Base-by-base conservation (phyloP, 1,284 basidiomycete genomes). In the Ustilago cynodontis region DNA sequence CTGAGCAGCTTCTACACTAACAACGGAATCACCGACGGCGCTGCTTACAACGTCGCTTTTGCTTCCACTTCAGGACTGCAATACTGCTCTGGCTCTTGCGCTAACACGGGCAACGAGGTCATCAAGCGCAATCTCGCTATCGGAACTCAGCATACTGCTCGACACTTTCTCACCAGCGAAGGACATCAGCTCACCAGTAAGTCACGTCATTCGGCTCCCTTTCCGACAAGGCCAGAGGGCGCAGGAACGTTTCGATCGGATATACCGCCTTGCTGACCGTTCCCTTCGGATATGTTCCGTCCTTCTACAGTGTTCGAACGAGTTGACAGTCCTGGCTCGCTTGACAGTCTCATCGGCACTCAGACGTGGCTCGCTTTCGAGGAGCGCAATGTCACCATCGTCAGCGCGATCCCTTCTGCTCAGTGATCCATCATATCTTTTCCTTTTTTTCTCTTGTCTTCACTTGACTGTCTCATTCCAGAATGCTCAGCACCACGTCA, bases 11-110 rank as follows among this genome's bases (percentile, higher is more conserved):
- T 80, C 59, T 78, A 80, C 65, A 69, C 70, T 35, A 58, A 54
- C 56, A 68, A 67, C 56, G 50, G 31, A 29, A 63, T 80, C 39
- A 26, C 20, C 6, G 62, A 77, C n/a, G 71, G 78, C 1, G 70
- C 66, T 22, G 72, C 72, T 1, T 80, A 78, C 72, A 78, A 67
- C 45, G 72, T 80, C 54, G 78, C 74, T 8, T 80, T 76, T 51
- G 61, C 68, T 18, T 49, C 41, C 22, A 65, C 66, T 10, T 5
- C 39, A 2, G 72, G 72, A 29, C 41, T 78, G 54, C 61, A 75
- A 66, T 80, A 78, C 64, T 80, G 79, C 54, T 13, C 24, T 18
- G 71, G 71, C 1, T 57, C 47, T n/a, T 81, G 79, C 65, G 43
- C 28, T 35, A 77, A 81, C 50, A 63, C 61, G 2, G 79, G 79